phyloP scores from a whole-genome alignment of 2,329 filamentous ascomycete species.

The Thelonectria olida region DNA sequence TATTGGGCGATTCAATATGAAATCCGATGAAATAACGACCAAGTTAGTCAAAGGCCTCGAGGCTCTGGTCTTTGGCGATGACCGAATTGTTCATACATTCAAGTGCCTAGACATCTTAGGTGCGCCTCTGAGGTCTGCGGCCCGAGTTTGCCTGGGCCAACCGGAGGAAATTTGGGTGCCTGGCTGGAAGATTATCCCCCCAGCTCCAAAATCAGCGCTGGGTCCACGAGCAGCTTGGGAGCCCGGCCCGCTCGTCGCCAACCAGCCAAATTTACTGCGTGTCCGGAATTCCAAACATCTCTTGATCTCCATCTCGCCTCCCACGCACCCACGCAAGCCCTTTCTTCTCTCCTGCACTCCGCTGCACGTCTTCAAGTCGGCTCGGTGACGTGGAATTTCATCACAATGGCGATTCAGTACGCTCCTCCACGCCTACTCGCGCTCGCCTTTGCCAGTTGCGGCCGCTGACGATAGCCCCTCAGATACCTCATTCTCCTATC shows the following conservation, averaged over 20 bases:
- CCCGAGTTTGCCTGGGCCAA: background rate
- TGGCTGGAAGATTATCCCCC: slow-evolving; percentile 18
- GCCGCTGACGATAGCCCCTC: slow-evolving; percentile 36
- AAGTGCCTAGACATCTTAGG: too few relatives aligned
- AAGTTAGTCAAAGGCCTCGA: too few relatives aligned
- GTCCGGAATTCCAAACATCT: slow-evolving; percentile 34
- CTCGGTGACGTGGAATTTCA: slow-evolving; percentile 32
- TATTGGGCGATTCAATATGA: too few relatives aligned
- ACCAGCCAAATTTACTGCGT: slow-evolving; percentile 42
- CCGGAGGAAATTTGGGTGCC: background rate
- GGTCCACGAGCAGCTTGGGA: background rate
- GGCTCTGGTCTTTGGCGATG: too few relatives aligned
- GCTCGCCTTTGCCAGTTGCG: slow-evolving; percentile 1
- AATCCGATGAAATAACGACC: too few relatives aligned
- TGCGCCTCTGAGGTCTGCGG: too few relatives aligned
- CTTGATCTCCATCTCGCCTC: slow-evolving; percentile 26
- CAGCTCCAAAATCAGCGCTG: slow-evolving; percentile 2
- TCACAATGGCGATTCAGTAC: slow-evolving; percentile 57
- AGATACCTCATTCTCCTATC: slow-evolving; percentile 98
- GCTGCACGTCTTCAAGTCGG: slow-evolving; percentile 35
- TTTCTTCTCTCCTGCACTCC: slow-evolving; percentile 17
- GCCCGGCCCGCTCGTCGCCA: slow-evolving; percentile 39
- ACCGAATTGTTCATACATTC: too few relatives aligned
- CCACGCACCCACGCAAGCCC: slow-evolving; percentile 27
- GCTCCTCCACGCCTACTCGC: slow-evolving; percentile 30